A percentile compares a stretch with the other conserved stretches of the same genome.
Conservation (phyloP, 345 rosid species). For the Psidium guajava region DNA sequence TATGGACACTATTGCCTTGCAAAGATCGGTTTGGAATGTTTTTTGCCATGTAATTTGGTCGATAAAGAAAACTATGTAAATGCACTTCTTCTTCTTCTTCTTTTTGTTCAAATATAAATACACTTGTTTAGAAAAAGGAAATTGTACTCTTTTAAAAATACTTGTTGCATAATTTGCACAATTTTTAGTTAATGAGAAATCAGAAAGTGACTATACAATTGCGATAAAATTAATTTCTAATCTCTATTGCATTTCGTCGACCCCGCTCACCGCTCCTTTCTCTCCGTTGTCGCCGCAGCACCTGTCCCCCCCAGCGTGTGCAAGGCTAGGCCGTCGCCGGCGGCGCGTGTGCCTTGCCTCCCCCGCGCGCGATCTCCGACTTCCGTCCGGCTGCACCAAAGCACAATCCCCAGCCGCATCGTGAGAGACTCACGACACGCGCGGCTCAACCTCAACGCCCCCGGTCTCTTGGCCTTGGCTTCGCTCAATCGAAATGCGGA, state of each 20-base stretch:
- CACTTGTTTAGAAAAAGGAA: too few relatives aligned
- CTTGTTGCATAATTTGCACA: too few relatives aligned
- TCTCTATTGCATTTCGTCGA: not conserved
- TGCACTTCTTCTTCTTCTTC: too few relatives aligned
- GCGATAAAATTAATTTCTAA: too few relatives aligned
- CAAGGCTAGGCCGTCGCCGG: not conserved
- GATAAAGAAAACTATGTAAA: too few relatives aligned
- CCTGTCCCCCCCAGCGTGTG: not conserved
- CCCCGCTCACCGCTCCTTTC: not conserved
- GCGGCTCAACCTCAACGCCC: not conserved
- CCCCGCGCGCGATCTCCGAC: not conserved
- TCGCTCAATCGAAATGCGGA: not conserved
- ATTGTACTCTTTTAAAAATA: too few relatives aligned
- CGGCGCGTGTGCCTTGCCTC: not conserved
- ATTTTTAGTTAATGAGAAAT: too few relatives aligned
- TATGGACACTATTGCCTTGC: too few relatives aligned
- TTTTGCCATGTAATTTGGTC: too few relatives aligned
- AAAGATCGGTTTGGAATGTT: too few relatives aligned
- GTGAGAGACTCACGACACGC: not conserved
- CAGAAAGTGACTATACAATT: too few relatives aligned
- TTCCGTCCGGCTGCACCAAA: not conserved
- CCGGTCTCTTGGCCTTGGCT: not conserved
- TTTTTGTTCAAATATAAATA: too few relatives aligned
- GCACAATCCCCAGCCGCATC: not conserved
- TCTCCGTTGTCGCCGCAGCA: not conserved